A percentile compares a stretch with the other conserved stretches of the same genome.
These are phyloP conservation scores for Venturia pyrina DNA, from an alignment of 2,329 filamentous ascomycete species.

Conservation along the genomic window DNA sequence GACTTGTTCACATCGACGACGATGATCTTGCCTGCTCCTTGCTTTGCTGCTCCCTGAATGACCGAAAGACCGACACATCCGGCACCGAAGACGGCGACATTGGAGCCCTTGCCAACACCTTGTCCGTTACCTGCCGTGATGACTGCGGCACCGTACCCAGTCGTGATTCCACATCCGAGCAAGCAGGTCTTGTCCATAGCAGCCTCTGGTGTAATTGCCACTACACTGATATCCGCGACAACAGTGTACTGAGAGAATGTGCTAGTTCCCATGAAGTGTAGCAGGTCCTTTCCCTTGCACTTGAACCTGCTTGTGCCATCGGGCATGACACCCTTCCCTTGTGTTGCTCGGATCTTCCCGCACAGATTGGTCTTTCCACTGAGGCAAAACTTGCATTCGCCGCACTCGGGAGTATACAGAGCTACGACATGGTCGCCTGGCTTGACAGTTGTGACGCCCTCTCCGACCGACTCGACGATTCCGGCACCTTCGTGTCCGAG, in stretches of 20 bases:
- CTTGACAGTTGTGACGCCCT: slow-evolving; percentile 92
- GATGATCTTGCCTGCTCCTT: slow-evolving; percentile 70
- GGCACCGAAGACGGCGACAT: slow-evolving; percentile 85
- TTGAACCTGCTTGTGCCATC: slow-evolving; percentile 92
- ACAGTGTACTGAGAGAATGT: slow-evolving; percentile 99
- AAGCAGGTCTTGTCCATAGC: slow-evolving; percentile 94
- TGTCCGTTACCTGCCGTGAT: slow-evolving; percentile 63
- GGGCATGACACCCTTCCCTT: slow-evolving; percentile 93
- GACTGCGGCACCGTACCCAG: slow-evolving; percentile 88
- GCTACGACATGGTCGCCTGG: slow-evolving; percentile 71
- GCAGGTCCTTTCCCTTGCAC: slow-evolving; percentile 86
- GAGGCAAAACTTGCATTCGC: slow-evolving; percentile 99
- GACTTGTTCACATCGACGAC: slow-evolving; percentile 71
- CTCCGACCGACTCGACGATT: slow-evolving; percentile 53
- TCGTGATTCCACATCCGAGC: slow-evolving; percentile 96
- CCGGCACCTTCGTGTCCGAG: slow-evolving; percentile 33
- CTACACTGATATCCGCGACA: slow-evolving; percentile 95
- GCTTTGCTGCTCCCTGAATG: slow-evolving; percentile 83
- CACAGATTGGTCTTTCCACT: slow-evolving; percentile 99
- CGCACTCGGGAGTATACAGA: slow-evolving; percentile 75
- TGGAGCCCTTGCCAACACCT: slow-evolving; percentile 74
- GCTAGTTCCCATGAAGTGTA: slow-evolving; percentile 98
- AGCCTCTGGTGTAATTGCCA: slow-evolving; percentile 80
- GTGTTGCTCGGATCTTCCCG: slow-evolving; percentile 95
- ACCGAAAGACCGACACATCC: slow-evolving; percentile 94